Percentiles rank a stretch among this genome's conserved stretches.
Evolutionary conservation across 2,329 filamentous ascomycete genomes (phyloP).

Genomic region (Penicillium sp.): DNA sequence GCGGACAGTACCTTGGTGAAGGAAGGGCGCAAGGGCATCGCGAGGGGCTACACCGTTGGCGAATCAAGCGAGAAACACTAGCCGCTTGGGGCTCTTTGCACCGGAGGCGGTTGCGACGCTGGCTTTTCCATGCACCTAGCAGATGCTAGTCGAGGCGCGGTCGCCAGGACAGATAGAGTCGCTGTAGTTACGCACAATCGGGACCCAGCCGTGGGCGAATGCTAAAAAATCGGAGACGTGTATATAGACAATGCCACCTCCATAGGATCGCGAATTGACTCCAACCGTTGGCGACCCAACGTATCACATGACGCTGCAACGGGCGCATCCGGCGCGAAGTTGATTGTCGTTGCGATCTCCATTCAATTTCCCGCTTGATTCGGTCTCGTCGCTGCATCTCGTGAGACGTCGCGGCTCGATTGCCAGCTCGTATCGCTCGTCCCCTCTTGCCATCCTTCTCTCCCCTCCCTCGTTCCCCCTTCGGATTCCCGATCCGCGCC

Average conservation of each 20-base stretch:
- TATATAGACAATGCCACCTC: no score
- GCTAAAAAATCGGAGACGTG: no score
- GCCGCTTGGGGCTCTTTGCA: no score
- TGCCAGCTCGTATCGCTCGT: no score
- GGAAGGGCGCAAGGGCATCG: slow-evolving; percentile 82
- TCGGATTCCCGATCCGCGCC: slow-evolving; percentile 20
- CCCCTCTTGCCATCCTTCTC: slow-evolving; percentile 3
- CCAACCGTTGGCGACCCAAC: no score
- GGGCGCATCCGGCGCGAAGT: slow-evolving; percentile 21
- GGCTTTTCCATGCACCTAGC: background rate
- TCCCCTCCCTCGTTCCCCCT: slow-evolving; percentile 16
- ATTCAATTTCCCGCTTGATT: slow-evolving; percentile 1
- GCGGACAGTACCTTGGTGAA: slow-evolving; percentile 65
- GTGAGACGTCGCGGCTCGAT: no score
- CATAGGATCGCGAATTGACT: no score
- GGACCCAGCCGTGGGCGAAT: no score
- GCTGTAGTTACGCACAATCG: no score
- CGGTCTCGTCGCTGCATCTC: no score
- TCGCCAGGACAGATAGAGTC: no score
- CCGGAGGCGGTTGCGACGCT: no score
- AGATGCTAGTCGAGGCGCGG: background rate
- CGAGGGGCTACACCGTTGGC: slow-evolving; percentile 80
- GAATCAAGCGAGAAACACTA: slow-evolving; percentile 48
- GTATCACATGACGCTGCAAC: slow-evolving; percentile 27
- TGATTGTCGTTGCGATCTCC: slow-evolving; percentile 5